Evolutionary conservation across 1,139 yeast genomes (phyloP).

Genomic region (Taphrina pruni): DNA sequence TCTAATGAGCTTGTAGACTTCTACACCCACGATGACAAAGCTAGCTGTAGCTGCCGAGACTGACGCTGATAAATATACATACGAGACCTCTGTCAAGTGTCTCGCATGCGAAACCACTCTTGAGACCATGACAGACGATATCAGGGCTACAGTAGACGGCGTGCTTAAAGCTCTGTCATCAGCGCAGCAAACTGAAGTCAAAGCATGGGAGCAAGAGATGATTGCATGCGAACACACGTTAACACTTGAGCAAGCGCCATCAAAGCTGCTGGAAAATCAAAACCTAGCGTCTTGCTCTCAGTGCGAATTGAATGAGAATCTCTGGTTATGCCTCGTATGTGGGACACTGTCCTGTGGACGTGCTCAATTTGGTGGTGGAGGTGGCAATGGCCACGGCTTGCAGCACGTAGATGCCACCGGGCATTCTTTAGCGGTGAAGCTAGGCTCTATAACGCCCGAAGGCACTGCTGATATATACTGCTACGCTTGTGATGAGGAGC

Average conservation of each 20-base stretch:
- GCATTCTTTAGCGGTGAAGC: constrained; percentile 85
- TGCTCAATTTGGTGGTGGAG: constrained; percentile 85
- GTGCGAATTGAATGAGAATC: constrained; percentile 75
- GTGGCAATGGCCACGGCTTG: constrained; percentile 88
- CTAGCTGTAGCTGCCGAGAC: constrained; percentile 72
- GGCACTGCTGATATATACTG: constrained; percentile 81
- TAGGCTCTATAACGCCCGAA: constrained; percentile 81
- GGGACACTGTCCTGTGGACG: constrained; percentile 93
- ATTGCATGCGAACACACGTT: constrained; percentile 77
- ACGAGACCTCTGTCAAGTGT: constrained; percentile 58
- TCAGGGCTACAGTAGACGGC: constrained; percentile 54
- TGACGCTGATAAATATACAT: constrained; percentile 72
- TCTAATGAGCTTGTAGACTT: neutral
- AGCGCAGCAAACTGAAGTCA: constrained; percentile 70
- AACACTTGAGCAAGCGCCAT: constrained; percentile 56
- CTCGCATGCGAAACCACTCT: constrained; percentile 47
- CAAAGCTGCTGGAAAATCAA: constrained; percentile 45
- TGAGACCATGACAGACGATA: constrained; percentile 43
- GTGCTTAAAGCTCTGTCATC: constrained; percentile 72
- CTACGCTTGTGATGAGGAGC: constrained; percentile 86
- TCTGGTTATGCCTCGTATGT: constrained; percentile 92
- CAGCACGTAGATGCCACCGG: constrained; percentile 63
- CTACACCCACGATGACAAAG: constrained; percentile 52
- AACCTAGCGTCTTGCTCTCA: constrained; percentile 60
- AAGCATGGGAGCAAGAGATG: constrained; percentile 91